Conservation (phyloP, 2,329 filamentous ascomycete genomes). For the Aspergillus carbonarius region DNA sequence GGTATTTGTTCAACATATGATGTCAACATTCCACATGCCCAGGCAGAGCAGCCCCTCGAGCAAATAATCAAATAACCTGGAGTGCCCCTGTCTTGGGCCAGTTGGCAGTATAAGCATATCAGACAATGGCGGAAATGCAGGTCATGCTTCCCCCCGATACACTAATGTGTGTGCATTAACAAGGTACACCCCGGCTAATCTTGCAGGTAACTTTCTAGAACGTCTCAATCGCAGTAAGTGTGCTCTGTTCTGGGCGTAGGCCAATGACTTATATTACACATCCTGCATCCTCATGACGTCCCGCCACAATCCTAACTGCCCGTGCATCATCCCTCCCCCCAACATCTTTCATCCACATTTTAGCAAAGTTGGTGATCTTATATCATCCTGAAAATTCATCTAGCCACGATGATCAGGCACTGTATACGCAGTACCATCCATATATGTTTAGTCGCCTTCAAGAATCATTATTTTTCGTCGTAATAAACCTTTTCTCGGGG, state of each 20-base stretch:
- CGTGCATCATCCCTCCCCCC: no score
- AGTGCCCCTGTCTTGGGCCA: background rate
- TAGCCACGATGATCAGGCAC: background rate
- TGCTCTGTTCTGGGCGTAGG: background rate
- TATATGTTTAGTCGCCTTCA: background rate
- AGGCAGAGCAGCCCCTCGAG: background rate
- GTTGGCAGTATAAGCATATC: conserved; percentile 14
- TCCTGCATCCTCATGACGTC: background rate
- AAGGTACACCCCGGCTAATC: conserved; percentile 18
- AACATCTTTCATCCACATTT: no score
- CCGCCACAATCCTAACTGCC: no score
- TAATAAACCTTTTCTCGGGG: no score
- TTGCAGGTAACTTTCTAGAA: conserved; percentile 19
- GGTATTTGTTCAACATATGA: background rate
- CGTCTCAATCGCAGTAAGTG: background rate
- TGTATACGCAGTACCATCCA: background rate
- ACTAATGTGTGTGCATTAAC: conserved; percentile 31
- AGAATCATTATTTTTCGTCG: no score
- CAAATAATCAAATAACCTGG: background rate
- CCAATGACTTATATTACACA: background rate
- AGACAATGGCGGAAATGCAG: conserved; percentile 26
- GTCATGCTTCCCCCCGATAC: conserved; percentile 34
- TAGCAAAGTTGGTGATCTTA: no score
- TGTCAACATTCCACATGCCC: background rate
- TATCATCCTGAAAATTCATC: no score